These are phyloP conservation scores for Rhodotorula sp. DNA, from an alignment of 1,284 basidiomycete species.

Conservation along the genomic window DNA sequence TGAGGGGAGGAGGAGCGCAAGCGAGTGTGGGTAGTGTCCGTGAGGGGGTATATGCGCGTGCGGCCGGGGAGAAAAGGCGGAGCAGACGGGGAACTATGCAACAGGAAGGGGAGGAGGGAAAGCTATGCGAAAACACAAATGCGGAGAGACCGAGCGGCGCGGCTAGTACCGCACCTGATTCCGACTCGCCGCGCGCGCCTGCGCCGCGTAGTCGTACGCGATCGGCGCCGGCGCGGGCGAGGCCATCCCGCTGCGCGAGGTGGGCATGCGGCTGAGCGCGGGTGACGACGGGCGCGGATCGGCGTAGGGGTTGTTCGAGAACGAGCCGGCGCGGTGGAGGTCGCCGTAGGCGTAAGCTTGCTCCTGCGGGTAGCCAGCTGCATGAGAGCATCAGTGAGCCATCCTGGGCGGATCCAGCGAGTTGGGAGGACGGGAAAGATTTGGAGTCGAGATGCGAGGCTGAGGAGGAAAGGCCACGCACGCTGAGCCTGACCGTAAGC, in stretches of 20 bases:
- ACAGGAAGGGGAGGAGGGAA: too few relatives aligned
- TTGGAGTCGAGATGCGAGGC: too few relatives aligned
- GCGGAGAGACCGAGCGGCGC: neutral
- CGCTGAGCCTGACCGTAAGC: slow-evolving; percentile 10
- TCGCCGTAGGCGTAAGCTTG: slow-evolving; percentile 31
- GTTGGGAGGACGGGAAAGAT: neutral
- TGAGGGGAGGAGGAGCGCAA: neutral
- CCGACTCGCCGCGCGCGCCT: slow-evolving; percentile 10
- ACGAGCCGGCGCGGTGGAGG: slow-evolving; percentile 35
- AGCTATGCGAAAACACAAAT: too few relatives aligned
- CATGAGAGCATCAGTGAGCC: neutral
- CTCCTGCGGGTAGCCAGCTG: slow-evolving; percentile 39
- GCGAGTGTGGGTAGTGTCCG: slow-evolving; percentile 2
- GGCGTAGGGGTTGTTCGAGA: neutral
- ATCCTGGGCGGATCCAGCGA: too few relatives aligned
- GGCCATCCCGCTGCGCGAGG: neutral
- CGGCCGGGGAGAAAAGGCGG: too few relatives aligned
- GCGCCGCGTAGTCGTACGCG: slow-evolving; percentile 30
- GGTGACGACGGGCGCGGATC: slow-evolving; percentile 6
- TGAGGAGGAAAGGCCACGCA: neutral
- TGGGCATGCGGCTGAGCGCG: neutral
- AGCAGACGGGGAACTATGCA: neutral
- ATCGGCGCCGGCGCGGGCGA: neutral
- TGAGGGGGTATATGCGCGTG: neutral
- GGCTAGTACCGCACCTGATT: slow-evolving; percentile 4